A percentile compares a stretch with the other conserved stretches of the same genome.
phyloP scores from a whole-genome alignment of 2,329 filamentous ascomycete species.

The Trichophaea hybrida region DNA sequence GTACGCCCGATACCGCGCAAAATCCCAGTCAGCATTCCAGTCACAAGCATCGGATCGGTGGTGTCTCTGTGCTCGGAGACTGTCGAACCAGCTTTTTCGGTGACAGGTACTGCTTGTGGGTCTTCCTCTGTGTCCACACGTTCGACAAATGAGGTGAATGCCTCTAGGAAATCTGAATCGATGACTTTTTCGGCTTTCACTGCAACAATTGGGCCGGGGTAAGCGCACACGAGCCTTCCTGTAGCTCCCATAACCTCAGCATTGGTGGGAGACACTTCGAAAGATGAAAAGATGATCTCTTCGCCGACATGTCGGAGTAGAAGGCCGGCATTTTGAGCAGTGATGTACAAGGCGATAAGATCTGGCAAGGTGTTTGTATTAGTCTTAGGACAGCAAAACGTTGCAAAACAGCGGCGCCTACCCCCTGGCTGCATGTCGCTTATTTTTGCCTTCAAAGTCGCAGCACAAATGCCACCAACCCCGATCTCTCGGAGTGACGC shows the following conservation, averaged over 20 bases:
- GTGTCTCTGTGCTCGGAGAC: slow-evolving; percentile 38
- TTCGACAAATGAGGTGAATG: slow-evolving; percentile 19
- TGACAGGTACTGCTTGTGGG: slow-evolving; percentile 23
- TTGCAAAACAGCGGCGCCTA: not conserved
- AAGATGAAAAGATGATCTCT: slow-evolving; percentile 32
- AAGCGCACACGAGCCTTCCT: slow-evolving; percentile 34
- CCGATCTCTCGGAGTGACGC: slow-evolving; percentile 2
- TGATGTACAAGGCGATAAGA: slow-evolving; percentile 33
- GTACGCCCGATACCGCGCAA: slow-evolving; percentile 32
- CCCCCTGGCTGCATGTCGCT: slow-evolving; percentile 2
- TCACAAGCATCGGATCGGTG: slow-evolving; percentile 38
- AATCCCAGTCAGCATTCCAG: slow-evolving; percentile 37
- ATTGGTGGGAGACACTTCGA: slow-evolving; percentile 36
- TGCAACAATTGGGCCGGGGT: slow-evolving; percentile 34
- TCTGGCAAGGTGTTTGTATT: slow-evolving; percentile 1
- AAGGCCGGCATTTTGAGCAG: slow-evolving; percentile 37
- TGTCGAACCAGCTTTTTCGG: slow-evolving; percentile 32
- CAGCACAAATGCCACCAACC: not conserved
- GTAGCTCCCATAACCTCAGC: slow-evolving; percentile 30
- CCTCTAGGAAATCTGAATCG: slow-evolving; percentile 24
- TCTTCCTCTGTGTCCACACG: slow-evolving; percentile 17
- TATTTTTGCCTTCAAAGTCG: not conserved
- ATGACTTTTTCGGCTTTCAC: slow-evolving; percentile 26
- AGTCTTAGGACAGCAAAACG: not conserved
- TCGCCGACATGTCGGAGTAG: slow-evolving; percentile 30